These are phyloP conservation scores for Tricholoma matsutake DNA, from an alignment of 768 basidiomycete genomes.

Conservation along the genomic window DNA sequence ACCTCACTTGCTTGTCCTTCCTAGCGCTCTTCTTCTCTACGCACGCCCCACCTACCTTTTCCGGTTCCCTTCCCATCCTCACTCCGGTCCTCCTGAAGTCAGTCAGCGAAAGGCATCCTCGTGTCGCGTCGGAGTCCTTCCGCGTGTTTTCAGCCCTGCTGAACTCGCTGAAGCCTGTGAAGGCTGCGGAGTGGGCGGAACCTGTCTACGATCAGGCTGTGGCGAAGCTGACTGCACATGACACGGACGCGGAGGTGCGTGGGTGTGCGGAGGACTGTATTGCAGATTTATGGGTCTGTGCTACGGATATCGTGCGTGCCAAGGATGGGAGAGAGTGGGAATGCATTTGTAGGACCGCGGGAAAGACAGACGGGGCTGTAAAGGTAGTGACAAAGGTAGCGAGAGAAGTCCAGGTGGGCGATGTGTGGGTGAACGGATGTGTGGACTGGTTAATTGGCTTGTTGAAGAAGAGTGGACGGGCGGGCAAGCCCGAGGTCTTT, in stretches of 20 bases:
- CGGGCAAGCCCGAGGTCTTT: slow-evolving; percentile 80
- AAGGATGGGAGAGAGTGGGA: slow-evolving; percentile 48
- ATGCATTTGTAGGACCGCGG: slow-evolving; percentile 35
- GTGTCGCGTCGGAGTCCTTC: slow-evolving; percentile 86
- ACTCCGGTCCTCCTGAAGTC: slow-evolving; percentile 74
- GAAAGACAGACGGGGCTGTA: slow-evolving; percentile 73
- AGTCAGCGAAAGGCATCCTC: slow-evolving; percentile 70
- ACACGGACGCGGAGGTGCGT: slow-evolving; percentile 91
- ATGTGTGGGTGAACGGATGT: slow-evolving; percentile 79
- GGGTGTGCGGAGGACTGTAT: slow-evolving; percentile 77
- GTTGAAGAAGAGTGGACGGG: slow-evolving; percentile 73
- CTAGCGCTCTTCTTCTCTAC: slow-evolving; percentile 77
- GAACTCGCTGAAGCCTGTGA: slow-evolving; percentile 68
- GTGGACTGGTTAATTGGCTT: slow-evolving; percentile 75
- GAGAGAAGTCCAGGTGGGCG: slow-evolving; percentile 61
- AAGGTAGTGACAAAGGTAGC: slow-evolving; percentile 85
- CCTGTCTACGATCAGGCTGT: slow-evolving; percentile 74
- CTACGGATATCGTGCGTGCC: slow-evolving; percentile 63
- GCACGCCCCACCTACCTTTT: slow-evolving; percentile 59
- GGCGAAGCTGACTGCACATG: slow-evolving; percentile 64
- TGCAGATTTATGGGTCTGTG: slow-evolving; percentile 85
- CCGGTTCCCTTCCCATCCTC: slow-evolving; percentile 57
- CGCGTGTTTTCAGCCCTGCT: slow-evolving; percentile 82
- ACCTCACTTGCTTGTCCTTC: slow-evolving; percentile 84
- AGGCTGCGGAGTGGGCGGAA: slow-evolving; percentile 63